These are phyloP conservation scores for Neurospora terricola DNA, from an alignment of 495 filamentous ascomycete species.

Conservation along the genomic window DNA sequence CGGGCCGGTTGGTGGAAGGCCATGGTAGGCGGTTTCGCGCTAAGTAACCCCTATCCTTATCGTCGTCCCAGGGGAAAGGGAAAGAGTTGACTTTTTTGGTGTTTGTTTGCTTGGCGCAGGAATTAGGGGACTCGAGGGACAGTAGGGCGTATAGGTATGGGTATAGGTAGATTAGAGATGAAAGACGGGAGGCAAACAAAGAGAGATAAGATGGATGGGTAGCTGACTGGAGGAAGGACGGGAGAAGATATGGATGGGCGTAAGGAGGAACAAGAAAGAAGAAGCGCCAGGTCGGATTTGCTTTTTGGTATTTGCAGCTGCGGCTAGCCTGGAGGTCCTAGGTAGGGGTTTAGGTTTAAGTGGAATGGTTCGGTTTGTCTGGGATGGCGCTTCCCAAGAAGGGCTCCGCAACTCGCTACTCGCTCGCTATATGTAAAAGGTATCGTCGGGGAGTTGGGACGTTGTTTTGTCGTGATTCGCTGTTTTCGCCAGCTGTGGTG, in stretches of 20 bases:
- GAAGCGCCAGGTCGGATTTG: neutral
- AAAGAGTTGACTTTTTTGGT: neutral
- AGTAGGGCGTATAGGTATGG: neutral
- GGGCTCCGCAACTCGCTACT: neutral
- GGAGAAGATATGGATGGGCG: neutral
- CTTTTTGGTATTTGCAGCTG: neutral
- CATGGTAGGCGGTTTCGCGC: conserved; percentile 42
- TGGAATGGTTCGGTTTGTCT: neutral
- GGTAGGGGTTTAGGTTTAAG: neutral
- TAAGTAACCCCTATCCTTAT: neutral
- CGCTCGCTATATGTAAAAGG: neutral
- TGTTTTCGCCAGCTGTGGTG: neutral
- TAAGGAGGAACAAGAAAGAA: neutral
- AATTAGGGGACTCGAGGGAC: neutral
- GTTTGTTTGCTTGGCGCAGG: neutral
- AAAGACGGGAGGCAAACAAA: neutral
- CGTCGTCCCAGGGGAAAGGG: neutral
- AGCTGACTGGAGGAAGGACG: neutral
- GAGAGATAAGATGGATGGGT: neutral
- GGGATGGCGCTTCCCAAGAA: neutral
- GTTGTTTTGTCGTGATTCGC: neutral
- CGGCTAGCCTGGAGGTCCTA: neutral
- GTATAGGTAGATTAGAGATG: neutral
- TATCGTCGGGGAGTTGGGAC: neutral
- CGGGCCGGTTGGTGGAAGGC: conserved; percentile 73